Evolutionary conservation across 768 basidiomycete species (phyloP), one percentile per base, ranked within the genome.

Genomic region (Xerocomellus intermedius): DNA sequence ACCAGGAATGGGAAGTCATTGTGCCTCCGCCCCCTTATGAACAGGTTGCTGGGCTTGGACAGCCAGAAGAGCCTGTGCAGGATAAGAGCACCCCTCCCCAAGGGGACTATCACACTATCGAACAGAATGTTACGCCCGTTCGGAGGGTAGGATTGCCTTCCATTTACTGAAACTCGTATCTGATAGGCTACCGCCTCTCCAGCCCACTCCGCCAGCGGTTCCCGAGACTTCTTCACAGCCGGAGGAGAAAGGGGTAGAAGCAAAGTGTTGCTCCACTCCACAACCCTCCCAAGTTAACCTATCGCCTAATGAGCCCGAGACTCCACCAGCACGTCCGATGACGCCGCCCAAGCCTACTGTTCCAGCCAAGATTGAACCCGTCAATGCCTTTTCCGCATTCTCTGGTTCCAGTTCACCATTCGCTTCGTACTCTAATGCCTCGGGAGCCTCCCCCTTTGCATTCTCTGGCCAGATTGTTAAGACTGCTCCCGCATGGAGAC

Each of bases 301-400:
- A 43, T 44, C 59, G 0, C 37, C 46, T 13, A 58, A 60, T 38
- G 57, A 58, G 13, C 48, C 59, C 4, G 60, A 51, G 30, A 48
- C 48, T 14, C 52, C 54, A 33, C 54, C 60, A 28, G 17, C 51
- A 30, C 37, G 35, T 41, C 55, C 63, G 17, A 47, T 42, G 24
- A 62, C 60, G 5, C 61, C 67, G 16, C 55, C 52, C 1, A 64
- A 57, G 38, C 45, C 58, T 9, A 13, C 54, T 0, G 32, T 48
- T 49, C 53, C 62, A 30, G 35, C 52, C 28, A 52, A 59, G 35
- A 24, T 21, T 3, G 56, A 30, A 43, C 16, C 61, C 5, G 43
- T 56, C 16, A 69, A 67, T 38, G 69, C 74, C n/a, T 78, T 78
- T 56, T 74, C 76, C 19, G 67, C 73, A 16, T 78, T 77, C 51